Evolutionary conservation across 2,329 filamentous ascomycete species (phyloP).

Genomic region (Stromatinia cepivora): DNA sequence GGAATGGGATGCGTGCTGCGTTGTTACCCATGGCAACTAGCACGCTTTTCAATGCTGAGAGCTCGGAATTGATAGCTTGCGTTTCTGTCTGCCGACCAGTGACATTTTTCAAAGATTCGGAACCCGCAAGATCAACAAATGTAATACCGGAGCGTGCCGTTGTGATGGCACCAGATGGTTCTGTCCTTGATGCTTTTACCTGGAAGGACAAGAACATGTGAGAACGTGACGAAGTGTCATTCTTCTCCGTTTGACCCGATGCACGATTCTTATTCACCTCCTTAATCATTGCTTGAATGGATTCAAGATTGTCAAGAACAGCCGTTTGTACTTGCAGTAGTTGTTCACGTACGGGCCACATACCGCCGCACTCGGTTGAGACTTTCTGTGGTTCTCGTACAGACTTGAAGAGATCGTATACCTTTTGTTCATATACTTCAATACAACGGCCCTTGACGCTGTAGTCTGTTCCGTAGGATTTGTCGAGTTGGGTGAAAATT

Average conservation of each 20-base stretch:
- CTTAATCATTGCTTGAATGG: constrained; percentile 76
- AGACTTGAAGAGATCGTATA: constrained; percentile 74
- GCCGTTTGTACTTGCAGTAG: constrained; percentile 82
- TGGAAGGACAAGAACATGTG: constrained; percentile 94
- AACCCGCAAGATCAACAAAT: constrained; percentile 91
- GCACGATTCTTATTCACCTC: constrained; percentile 83
- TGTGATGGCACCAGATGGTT: constrained; percentile 59
- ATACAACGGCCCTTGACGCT: constrained; percentile 93
- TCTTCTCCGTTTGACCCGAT: constrained; percentile 95
- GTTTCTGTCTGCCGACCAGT: constrained; percentile 90
- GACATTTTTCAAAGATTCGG: constrained; percentile 84
- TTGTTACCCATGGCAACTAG: constrained; percentile 77
- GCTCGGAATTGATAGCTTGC: constrained; percentile 93
- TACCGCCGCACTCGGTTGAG: constrained; percentile 79
- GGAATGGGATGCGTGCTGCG: neutral
- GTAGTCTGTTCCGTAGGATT: constrained; percentile 85
- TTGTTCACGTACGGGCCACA: constrained; percentile 81
- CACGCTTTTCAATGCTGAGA: constrained; percentile 89
- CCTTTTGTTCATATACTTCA: constrained; percentile 96
- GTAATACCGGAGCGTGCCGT: constrained; percentile 91
- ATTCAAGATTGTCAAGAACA: constrained; percentile 72
- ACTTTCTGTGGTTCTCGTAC: constrained; percentile 59
- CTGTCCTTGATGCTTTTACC: constrained; percentile 59
- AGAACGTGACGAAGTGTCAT: constrained; percentile 88
- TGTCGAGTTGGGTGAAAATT: constrained; percentile 82